Evolutionary conservation across 345 rosid species (phyloP).

Genomic region (Salix purpurea): DNA sequence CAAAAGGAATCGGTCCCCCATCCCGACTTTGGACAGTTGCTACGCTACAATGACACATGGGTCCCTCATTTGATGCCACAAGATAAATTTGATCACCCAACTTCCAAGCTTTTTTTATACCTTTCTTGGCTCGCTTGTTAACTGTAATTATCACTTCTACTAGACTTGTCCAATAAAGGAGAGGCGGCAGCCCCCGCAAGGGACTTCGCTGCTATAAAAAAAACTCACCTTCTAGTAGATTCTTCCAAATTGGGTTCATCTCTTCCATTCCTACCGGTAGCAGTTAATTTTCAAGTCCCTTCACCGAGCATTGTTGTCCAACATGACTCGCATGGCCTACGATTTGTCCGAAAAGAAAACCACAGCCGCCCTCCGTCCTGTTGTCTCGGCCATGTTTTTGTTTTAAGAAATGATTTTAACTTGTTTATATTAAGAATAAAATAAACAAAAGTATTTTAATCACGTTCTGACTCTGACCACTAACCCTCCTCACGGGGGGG

Average conservation of each 20-base stretch:
- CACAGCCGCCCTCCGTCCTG: background rate
- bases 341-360: background rate
- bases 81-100: conserved; percentile 7
- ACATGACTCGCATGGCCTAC: background rate
- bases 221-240: background rate
- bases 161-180: too few species aligned
- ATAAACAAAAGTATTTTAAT: too few species aligned
- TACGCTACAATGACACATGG: conserved; percentile 26
- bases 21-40: conserved; percentile 24
- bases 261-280: background rate
- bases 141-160: too few species aligned
- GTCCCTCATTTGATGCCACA: conserved; percentile 20
- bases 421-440: too few species aligned
- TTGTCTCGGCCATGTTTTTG: too few species aligned
- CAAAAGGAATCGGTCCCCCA: conserved; percentile 34
- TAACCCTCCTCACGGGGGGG: background rate
- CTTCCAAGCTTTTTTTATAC: background rate
- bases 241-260: conserved; percentile 6
- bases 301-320: background rate
- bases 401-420: too few species aligned
- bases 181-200: too few species aligned
- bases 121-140: too few species aligned
- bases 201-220: background rate
- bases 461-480: background rate
- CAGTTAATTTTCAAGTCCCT: too few species aligned